Base-by-base conservation (phyloP, 1,284 basidiomycete species). In the Leccinum holopus region DNA sequence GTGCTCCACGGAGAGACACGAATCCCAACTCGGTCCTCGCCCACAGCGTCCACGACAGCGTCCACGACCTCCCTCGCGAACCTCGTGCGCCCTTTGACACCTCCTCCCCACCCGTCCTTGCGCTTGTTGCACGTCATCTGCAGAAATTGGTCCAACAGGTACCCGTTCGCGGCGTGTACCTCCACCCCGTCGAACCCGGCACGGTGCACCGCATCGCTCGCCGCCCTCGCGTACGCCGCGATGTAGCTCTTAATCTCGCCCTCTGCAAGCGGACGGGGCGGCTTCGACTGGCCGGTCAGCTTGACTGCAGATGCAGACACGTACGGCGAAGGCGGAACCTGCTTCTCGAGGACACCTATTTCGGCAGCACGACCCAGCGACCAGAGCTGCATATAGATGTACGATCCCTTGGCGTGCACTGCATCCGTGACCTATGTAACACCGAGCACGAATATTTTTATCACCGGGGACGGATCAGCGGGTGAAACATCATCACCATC, bases 81-180 rank as follows among this genome's bases (percentile, higher is more conserved):
- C 41, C 78, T 76, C 6, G 76, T 70, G 33, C 84, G 76, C 64
- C 82, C 82, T 70, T 82, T 80, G 55, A 84, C 66, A 14, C 78
- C 79, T 3, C 85, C 84, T 3, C 85, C 85, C 69, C 84, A 88
- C 37, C 77, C 69, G 69, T 87, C 86, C 2, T 80, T 82, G 28
- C 84, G 81, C n/a, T 77, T 72, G 73, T 82, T 64, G 25, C 57
- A 37, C 14, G 72, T 37, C 56, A 75, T 62, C 64, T 78, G 60
- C 59, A 71, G 51, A 70, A 76, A 65, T 69, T 74, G 59, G 61
- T 78, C 68, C 62, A 71, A 60, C 28, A 77, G 66, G 63, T 74
- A 62, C 6, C 63, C 61, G 44, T 66, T 61, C 8, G 60, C 59
- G 10, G 57, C 44, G 37, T 69, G 67, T n/a, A 66, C 54, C 55